These are phyloP conservation scores for Aspergillus novoparasiticus DNA, from an alignment of 2,329 filamentous ascomycete genomes.

Conservation along the genomic window DNA sequence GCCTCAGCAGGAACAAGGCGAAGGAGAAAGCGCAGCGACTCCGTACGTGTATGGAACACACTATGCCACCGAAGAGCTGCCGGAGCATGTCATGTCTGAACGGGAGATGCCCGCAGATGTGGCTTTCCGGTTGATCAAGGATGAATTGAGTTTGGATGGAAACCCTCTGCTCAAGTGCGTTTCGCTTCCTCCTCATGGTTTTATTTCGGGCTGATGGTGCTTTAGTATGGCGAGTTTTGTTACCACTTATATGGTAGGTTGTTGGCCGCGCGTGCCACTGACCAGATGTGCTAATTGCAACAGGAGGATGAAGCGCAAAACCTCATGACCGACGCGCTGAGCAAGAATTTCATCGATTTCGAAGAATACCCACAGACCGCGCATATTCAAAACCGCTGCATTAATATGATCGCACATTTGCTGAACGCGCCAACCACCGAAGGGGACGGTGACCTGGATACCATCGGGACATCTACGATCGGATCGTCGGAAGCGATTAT, in stretches of 20 bases:
- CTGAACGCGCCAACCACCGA: constrained; percentile 60
- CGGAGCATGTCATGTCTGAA: constrained; percentile 81
- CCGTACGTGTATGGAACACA: constrained; percentile 81
- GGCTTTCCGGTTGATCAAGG: constrained; percentile 66
- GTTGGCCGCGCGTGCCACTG: background rate
- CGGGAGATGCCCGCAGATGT: constrained; percentile 79
- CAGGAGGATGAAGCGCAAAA: constrained; percentile 63
- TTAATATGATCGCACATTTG: constrained; percentile 68
- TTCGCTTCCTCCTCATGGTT: constrained; percentile 2
- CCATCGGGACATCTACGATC: constrained; percentile 70
- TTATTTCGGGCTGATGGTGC: background rate
- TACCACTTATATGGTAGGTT: constrained; percentile 63
- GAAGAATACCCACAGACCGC: constrained; percentile 65
- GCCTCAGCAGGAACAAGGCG: constrained; percentile 12
- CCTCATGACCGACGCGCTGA: constrained; percentile 68
- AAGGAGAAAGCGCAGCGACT: constrained; percentile 38
- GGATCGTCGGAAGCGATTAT: constrained; percentile 73
- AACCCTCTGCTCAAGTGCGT: constrained; percentile 68
- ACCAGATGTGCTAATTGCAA: background rate
- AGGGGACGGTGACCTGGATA: constrained; percentile 51
- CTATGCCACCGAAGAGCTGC: constrained; percentile 79
- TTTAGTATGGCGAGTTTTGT: constrained; percentile 57
- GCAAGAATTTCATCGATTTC: constrained; percentile 73
- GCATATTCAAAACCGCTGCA: constrained; percentile 66
- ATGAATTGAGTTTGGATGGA: constrained; percentile 66